Evolutionary conservation across 129 eudicot genomes (phyloP), one percentile per base, ranked within the genome.

Genomic region (Flaveria bidentis): DNA sequence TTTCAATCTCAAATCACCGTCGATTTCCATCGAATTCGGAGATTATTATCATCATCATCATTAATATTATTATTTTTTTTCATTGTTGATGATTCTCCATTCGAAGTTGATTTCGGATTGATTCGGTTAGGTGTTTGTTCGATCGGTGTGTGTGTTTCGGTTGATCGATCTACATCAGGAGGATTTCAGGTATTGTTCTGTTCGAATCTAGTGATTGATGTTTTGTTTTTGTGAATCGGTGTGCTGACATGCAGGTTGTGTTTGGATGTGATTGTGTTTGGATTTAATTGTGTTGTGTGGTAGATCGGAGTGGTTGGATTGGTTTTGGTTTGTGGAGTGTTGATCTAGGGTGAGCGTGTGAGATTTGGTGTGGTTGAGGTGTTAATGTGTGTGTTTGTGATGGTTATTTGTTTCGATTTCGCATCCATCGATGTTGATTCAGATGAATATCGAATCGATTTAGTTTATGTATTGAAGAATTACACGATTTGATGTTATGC

Each of bases 221-320:
- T 70, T 30, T 65, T 73, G 2, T 17, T 23, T 28, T 15, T 28
- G n/a, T 50, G 83, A 44, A 49, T 77, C 71, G 39, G 70, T 11
- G 73, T 18, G 50, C 28, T 52, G 60, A 44, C 71, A 23, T 83
- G 79, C 58, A 36, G 15, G 55, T 36, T 36, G 1, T 36, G 1
- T 36, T 36, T 36, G 41, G 41, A 3, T 36, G 5, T 5, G 41
- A 5, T 14, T 49, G 23, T 17, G 52, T 17, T 66, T 66, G 22
- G 5, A 55, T 64, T 53, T 55, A 3, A 55, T 47, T 44, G 9
- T 45, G 25, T 72, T 22, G 30, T 65, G 52, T 66, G 63, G 47
- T 39, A 76, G 83, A 76, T 85, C 81, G 80, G 87, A 55, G 72
- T 82, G 56, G 47, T 70, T 79, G 75, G 73, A 75, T 75, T 82